Base-by-base conservation (phyloP, 176 grass and related monocot species). In the Carex kokanica region DNA sequence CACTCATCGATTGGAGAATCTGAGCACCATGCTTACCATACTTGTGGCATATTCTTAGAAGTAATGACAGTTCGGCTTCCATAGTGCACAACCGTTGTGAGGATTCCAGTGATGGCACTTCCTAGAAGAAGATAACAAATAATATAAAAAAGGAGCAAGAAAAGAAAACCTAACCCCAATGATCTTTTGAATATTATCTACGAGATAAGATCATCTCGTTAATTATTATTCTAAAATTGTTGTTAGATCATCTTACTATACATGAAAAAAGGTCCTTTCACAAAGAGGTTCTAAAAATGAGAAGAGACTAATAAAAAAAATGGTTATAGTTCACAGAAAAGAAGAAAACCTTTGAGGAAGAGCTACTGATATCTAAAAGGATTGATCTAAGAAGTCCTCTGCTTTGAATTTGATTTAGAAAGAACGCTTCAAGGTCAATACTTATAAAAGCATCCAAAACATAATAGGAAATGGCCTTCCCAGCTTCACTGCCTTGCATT, bases 371-470 rank as follows among this genome's bases (percentile, higher is more conserved):
- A 78, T 98, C 95, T 84, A 67, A 91, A 23, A 98, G 41, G 82
- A 91, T 93, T 84, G 89, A 93, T 81, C 89, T 88, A 53, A 95
- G 84, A 88, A 98, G 88, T 67, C 91, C 95, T 87, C 92, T 91
- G 88, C 90, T 95, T 86, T 98, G 92, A 78, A 98, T 88, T 85
- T 98, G 95, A 79, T 90, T 94, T 79, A 98, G 80, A 84, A 98
- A 98, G 89, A 90, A 93, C 32, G 91, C 95, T 16, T 98, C 95
- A 75, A 88, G 85, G 75, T 98, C 95, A 64, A 98, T 88, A 88
- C 87, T 91, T 74, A 98, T 62, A 74, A 98, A 86, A 83, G 92
- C 84, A 88, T 98, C 95, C 34, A 98, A 83, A 88, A 98, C 84
- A 72, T 98, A 94, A 79, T 89, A 90, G 68, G 95, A 88, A 91